A percentile compares a stretch with the other conserved stretches of the same genome.
Conservation (phyloP, 1,284 basidiomycete species). For the Schizopora paradoxa region DNA sequence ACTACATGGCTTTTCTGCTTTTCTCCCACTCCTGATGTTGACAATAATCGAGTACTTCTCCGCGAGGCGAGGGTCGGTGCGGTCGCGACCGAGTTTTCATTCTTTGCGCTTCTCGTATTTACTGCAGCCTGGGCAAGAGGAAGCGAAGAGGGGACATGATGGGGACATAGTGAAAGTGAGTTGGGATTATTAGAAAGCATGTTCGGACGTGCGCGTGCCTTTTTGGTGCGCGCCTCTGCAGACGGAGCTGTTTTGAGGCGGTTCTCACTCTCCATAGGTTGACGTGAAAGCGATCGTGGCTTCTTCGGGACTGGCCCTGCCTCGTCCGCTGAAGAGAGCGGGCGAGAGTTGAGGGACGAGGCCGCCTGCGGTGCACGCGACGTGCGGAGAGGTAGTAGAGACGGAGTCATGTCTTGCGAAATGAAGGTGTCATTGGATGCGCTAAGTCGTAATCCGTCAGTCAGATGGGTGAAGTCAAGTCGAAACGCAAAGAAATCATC, state of each 20-base stretch:
- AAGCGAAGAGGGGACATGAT: slow-evolving; percentile 39
- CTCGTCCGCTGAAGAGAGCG: slow-evolving; percentile 76
- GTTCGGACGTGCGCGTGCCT: slow-evolving; percentile 78
- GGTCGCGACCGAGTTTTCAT: slow-evolving; percentile 44
- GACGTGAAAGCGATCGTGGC: slow-evolving; percentile 57
- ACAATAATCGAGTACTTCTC: slow-evolving; percentile 61
- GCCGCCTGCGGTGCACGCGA: slow-evolving; percentile 36
- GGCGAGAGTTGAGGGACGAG: slow-evolving; percentile 49
- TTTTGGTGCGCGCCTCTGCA: slow-evolving; percentile 65
- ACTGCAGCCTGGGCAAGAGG: slow-evolving; percentile 62
- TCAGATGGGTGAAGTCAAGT: not conserved
- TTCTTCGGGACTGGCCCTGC: slow-evolving; percentile 70
- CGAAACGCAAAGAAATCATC: not conserved
- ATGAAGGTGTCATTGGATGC: slow-evolving; percentile 57
- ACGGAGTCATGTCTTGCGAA: slow-evolving; percentile 60
- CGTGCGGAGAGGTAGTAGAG: slow-evolving; percentile 40
- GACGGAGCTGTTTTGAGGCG: slow-evolving; percentile 44
- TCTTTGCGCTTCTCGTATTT: slow-evolving; percentile 42
- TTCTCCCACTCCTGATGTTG: slow-evolving; percentile 38
- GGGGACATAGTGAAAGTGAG: slow-evolving; percentile 41
- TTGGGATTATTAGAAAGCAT: slow-evolving; percentile 75
- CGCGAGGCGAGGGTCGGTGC: slow-evolving; percentile 39
- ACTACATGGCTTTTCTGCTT: slow-evolving; percentile 37
- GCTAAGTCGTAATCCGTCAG: slow-evolving; percentile 30
- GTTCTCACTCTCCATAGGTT: slow-evolving; percentile 39